Conservation (phyloP, 192 early-diverging fungal genomes). For the Chytriomyces hyalinus region DNA sequence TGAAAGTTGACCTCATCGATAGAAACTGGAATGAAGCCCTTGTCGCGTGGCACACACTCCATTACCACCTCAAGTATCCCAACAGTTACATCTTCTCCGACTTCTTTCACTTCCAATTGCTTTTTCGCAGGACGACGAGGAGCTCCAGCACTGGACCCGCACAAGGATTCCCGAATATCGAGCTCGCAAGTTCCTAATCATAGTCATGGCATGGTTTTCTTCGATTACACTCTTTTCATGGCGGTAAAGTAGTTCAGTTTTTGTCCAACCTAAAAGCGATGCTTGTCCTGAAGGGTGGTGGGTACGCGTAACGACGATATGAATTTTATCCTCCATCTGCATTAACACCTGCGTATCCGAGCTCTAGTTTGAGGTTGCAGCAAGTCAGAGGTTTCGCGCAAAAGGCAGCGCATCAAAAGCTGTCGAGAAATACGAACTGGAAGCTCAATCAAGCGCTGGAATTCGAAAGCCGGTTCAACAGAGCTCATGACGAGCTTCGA, state of each 20-base stretch:
- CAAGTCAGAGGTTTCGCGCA: no score
- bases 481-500: conserved; percentile 31
- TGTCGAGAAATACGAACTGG: conserved; percentile 7
- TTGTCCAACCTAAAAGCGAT: conserved; percentile 16
- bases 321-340: conserved; percentile 17
- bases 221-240: not conserved
- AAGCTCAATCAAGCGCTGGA: conserved; percentile 37
- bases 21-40: conserved; percentile 12
- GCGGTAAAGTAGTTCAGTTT: not conserved
- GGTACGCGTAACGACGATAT: conserved; percentile 28
- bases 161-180: conserved; percentile 31
- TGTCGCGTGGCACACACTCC: conserved; percentile 25
- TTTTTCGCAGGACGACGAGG: conserved; percentile 12
- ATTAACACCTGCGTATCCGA: conserved; percentile 27
- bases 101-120: conserved; percentile 36
- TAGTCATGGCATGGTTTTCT: not conserved
- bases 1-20: conserved; percentile 22
- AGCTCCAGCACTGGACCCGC: not conserved
- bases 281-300: conserved; percentile 26
- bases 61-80: conserved; percentile 37
- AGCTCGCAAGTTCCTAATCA: conserved; percentile 21
- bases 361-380: conserved; percentile 1
- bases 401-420: no score
- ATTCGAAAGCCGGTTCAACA: conserved; percentile 37
- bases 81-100: conserved; percentile 36